A percentile compares a stretch with the other conserved stretches of the same genome.
phyloP scores from a whole-genome alignment of 1,284 basidiomycete genomes.

The Rhizoctonia solani region DNA sequence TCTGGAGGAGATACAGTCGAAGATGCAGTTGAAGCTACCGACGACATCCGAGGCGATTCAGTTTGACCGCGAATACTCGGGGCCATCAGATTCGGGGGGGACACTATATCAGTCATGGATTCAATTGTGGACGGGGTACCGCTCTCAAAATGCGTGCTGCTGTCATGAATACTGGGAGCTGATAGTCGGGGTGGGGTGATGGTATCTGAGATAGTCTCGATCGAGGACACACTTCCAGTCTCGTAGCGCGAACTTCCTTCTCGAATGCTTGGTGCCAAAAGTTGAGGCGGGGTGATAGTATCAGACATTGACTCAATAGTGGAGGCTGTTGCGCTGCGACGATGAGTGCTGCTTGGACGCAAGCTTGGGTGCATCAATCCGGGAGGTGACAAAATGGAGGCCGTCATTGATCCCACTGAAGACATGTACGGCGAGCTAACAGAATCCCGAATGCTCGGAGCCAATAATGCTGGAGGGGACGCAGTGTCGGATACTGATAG shows the following conservation, averaged over 20 bases:
- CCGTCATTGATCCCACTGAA: slow-evolving; percentile 8
- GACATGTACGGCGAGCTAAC: neutral
- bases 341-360: slow-evolving; percentile 12
- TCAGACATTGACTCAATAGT: slow-evolving; percentile 7
- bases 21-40: neutral
- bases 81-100: neutral
- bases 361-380: slow-evolving; percentile 7
- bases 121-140: neutral
- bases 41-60: neutral
- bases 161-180: neutral
- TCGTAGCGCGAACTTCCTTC: neutral
- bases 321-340: slow-evolving; percentile 1
- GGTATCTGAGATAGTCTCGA: neutral
- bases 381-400: neutral
- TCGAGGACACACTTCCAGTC: slow-evolving; percentile 4
- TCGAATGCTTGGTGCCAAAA: slow-evolving; percentile 16
- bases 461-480: slow-evolving; percentile 16
- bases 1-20: neutral
- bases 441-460: slow-evolving; percentile 8
- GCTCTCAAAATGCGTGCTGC: neutral
- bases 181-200: neutral
- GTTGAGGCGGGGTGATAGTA: slow-evolving; percentile 10
- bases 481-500: neutral
- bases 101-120: neutral
- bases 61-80: neutral